phyloP scores from a whole-genome alignment of 768 basidiomycete genomes.

The Suillus spraguei region DNA sequence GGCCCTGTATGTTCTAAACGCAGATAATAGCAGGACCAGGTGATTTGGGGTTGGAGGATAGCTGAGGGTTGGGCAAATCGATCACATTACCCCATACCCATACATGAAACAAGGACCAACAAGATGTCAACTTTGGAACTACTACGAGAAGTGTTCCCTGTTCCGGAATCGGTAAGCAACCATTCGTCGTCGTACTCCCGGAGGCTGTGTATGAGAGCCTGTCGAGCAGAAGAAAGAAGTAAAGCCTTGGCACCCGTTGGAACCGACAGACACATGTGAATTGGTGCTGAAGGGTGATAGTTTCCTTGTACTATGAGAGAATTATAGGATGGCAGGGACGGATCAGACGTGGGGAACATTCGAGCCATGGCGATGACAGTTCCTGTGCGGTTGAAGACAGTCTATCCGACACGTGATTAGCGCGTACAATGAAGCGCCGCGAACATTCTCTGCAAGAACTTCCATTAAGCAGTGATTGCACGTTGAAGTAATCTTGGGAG shows the following conservation, averaged over 20 bases:
- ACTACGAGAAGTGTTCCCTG: conserved; percentile 38
- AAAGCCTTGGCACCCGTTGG: conserved; percentile 40
- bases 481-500: background rate
- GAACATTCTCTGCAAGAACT: background rate
- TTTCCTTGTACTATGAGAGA: conserved; percentile 64
- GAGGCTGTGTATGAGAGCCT: conserved; percentile 44
- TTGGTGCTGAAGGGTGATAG: conserved; percentile 68
- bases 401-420: conserved; percentile 19
- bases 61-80: conserved; percentile 36
- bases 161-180: conserved; percentile 36
- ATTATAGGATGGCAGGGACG: conserved; percentile 53
- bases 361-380: conserved; percentile 19
- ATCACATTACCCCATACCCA: conserved; percentile 12
- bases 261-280: conserved; percentile 63
- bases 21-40: conserved; percentile 52
- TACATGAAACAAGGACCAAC: conserved; percentile 42
- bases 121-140: conserved; percentile 53
- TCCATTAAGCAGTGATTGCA: background rate
- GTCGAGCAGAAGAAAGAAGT: conserved; percentile 56
- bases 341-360: conserved; percentile 44
- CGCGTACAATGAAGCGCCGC: background rate
- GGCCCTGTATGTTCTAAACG: conserved; percentile 39
- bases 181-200: conserved; percentile 53
- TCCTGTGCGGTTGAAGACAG: background rate
- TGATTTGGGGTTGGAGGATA: conserved; percentile 67